Evolutionary conservation across 345 rosid genomes (phyloP).

Genomic region (Pistacia integerrima): DNA sequence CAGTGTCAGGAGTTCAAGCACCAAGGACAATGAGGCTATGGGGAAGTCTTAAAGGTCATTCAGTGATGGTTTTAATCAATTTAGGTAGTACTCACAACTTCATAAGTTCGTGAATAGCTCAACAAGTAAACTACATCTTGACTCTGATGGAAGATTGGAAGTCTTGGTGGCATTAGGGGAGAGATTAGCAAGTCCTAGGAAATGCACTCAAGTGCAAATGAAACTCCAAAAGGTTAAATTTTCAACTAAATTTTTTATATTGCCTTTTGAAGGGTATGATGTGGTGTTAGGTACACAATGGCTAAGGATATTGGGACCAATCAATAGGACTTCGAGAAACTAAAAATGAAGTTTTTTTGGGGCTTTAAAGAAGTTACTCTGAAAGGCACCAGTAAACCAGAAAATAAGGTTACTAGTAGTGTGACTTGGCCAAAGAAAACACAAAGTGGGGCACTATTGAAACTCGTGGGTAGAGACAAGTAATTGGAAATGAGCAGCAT

Average conservation of each 20-base stretch:
- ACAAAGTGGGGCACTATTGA: too few relatives aligned
- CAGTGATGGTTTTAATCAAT: not conserved
- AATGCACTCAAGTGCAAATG: not conserved
- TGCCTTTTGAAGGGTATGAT: not conserved
- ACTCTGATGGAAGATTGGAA: not conserved
- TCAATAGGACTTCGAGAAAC: not conserved
- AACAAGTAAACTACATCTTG: not conserved
- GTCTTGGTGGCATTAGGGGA: not conserved
- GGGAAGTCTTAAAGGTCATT: not conserved
- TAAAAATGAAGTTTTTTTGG: not conserved
- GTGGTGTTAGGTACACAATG: not conserved
- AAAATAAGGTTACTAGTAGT: too few relatives aligned
- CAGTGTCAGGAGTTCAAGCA: too few relatives aligned
- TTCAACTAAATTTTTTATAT: not conserved
- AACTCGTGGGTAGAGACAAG: too few relatives aligned
- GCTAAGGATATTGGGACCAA: not conserved
- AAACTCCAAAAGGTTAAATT: not conserved
- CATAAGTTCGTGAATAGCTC: not conserved
- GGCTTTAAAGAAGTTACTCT: not conserved
- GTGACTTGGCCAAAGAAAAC: too few relatives aligned
- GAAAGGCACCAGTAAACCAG: too few relatives aligned
- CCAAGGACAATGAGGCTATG: too few relatives aligned
- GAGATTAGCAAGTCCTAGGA: not conserved
- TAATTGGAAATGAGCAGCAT: too few relatives aligned
- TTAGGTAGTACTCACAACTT: not conserved